phyloP scores from a whole-genome alignment of 2,329 filamentous ascomycete genomes.

The Hysterium pulicare region DNA sequence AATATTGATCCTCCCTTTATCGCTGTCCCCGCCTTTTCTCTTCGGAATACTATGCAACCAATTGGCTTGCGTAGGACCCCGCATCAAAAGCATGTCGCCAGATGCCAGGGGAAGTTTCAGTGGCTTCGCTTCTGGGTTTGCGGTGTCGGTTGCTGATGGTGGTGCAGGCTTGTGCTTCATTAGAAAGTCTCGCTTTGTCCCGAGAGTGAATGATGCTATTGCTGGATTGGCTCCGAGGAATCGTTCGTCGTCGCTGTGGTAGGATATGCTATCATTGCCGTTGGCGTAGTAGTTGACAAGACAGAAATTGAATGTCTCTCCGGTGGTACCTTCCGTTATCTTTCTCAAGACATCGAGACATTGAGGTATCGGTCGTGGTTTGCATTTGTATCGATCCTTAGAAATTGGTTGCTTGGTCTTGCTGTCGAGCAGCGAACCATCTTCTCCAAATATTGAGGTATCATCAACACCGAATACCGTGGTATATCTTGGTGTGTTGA shows the following conservation, averaged over 20 bases:
- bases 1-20: slow-evolving; percentile 67
- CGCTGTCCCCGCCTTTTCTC: slow-evolving; percentile 60
- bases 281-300: slow-evolving; percentile 82
- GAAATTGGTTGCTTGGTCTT: slow-evolving; percentile 40
- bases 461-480: slow-evolving; percentile 62
- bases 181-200: slow-evolving; percentile 69
- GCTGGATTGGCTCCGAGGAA: slow-evolving; percentile 68
- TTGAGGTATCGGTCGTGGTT: slow-evolving; percentile 66
- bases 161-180: slow-evolving; percentile 71
- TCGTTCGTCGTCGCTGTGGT: slow-evolving; percentile 75
- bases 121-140: slow-evolving; percentile 38
- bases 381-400: slow-evolving; percentile 54
- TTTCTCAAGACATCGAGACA: slow-evolving; percentile 64
- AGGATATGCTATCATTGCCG: slow-evolving; percentile 72
- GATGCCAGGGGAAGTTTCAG: slow-evolving; percentile 56
- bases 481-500: slow-evolving; percentile 61
- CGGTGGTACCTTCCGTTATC: slow-evolving; percentile 63
- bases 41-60: slow-evolving; percentile 81
- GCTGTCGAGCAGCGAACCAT: slow-evolving; percentile 41
- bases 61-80: slow-evolving; percentile 64
- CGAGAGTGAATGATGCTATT: slow-evolving; percentile 73
- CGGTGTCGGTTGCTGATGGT: slow-evolving; percentile 27
- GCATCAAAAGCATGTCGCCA: slow-evolving; percentile 80
- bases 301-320: slow-evolving; percentile 71
- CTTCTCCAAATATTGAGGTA: slow-evolving; percentile 56